Base-by-base conservation (phyloP, 768 basidiomycete genomes). In the Phanerodontia chrysosporium region DNA sequence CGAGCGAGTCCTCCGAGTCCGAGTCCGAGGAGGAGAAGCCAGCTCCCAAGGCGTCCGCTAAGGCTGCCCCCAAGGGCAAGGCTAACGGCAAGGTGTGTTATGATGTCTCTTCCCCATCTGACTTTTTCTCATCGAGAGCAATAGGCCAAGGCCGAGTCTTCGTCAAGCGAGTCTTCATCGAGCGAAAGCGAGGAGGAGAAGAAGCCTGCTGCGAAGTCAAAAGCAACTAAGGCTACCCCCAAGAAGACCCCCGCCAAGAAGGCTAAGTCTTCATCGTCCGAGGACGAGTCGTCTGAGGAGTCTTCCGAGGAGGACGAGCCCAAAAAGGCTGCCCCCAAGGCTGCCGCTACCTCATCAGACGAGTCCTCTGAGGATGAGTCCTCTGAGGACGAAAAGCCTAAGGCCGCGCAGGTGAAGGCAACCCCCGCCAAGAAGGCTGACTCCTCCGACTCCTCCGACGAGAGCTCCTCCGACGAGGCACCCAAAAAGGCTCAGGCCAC, bases 301-400 rank as follows among this genome's bases (percentile, higher is more conserved):
- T 61, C 60, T 22, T 49, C 55, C 9, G 62, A 62, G 22, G 59
- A 62, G 32, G 32, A 42, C 3, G 57, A 30, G 3, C 8, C 21
- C 28, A 30, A 24, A 21, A 51, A 22, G 29, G 58, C 51, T 30
- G 35, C 21, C 22, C 25, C 44, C 13, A 51, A 52, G 48, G 25
- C 51, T 3, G 51, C 51, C 22, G 30, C 53, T 14, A 39, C 53
- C 28, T 65, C 63, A 18, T 60, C 61, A 16, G 66, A 69, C 6
- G 61, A 62, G 16, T 62, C 59, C 16, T 58, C 51, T 44, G 57
- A 59, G 4, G 64, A 66, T 29, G 64, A 63, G 14, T 73, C 72
- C 14, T 70, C 70, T 42, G 63, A 73, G 39, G 73, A 75, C 49
- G 76, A 77, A 69, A 74, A 75, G 58, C 70, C 73, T n/a, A 73